Conservation (phyloP, 2,329 filamentous ascomycete genomes). For the Pseudogymnoascus sp. region DNA sequence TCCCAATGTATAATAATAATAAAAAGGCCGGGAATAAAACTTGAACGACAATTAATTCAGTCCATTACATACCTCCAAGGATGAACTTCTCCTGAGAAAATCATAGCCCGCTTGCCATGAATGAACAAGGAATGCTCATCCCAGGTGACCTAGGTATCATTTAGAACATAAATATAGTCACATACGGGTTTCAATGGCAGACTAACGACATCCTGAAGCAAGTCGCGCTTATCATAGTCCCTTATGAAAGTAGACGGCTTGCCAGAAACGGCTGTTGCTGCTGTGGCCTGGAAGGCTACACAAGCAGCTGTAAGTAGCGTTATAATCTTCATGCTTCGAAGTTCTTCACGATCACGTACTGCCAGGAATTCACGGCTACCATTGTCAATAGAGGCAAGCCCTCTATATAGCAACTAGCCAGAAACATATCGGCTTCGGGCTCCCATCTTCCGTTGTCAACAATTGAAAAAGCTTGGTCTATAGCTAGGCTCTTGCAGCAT, state of each 20-base stretch:
- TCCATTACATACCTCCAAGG: slow-evolving; percentile 38
- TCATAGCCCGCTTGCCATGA: slow-evolving; percentile 57
- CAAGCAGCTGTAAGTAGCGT: slow-evolving; percentile 7
- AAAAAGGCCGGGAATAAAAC: background rate
- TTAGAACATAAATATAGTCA: background rate
- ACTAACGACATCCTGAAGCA: slow-evolving; percentile 44
- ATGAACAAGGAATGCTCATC: slow-evolving; percentile 64
- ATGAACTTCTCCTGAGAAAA: slow-evolving; percentile 68
- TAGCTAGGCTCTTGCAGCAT: background rate
- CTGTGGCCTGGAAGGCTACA: background rate
- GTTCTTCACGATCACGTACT: background rate
- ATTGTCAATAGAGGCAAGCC: background rate
- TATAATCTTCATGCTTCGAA: slow-evolving; percentile 1
- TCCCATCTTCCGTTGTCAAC: slow-evolving; percentile 5
- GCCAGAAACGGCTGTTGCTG: slow-evolving; percentile 1
- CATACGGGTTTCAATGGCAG: background rate
- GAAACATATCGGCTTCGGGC: background rate
- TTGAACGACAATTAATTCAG: slow-evolving; percentile 20
- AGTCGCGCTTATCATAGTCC: slow-evolving; percentile 38
- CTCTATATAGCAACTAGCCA: background rate
- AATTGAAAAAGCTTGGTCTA: background rate
- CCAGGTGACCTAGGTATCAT: slow-evolving; percentile 47
- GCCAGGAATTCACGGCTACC: background rate
- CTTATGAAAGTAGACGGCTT: slow-evolving; percentile 25
- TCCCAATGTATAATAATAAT: background rate